Conservation (phyloP, 2,329 filamentous ascomycete genomes). For the Atkinsonella texensis region DNA sequence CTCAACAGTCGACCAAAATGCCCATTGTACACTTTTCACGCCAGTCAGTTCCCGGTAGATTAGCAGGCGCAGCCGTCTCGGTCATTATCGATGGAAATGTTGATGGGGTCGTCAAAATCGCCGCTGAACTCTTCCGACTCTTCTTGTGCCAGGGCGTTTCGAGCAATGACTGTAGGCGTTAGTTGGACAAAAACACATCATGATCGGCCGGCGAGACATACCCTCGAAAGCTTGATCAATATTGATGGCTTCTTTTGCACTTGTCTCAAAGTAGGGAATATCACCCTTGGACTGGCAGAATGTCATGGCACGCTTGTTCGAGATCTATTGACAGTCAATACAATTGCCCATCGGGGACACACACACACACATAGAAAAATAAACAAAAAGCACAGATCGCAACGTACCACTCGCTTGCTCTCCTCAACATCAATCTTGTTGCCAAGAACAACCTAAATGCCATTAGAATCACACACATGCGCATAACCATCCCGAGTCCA, state of each 20-base stretch:
- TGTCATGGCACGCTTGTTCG: constrained; percentile 88
- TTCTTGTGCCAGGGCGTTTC: constrained; percentile 90
- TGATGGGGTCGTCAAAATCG: constrained; percentile 95
- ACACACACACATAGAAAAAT: neutral
- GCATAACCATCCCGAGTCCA: neutral
- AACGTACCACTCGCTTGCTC: constrained; percentile 75
- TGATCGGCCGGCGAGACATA: constrained; percentile 19
- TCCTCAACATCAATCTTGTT: constrained; percentile 99
- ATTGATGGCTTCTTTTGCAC: constrained; percentile 96
- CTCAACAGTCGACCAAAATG: neutral
- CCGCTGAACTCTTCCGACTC: constrained; percentile 96
- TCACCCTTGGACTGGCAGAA: constrained; percentile 97
- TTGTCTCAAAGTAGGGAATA: constrained; percentile 98
- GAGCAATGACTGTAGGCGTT: constrained; percentile 64
- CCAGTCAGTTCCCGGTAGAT: neutral
- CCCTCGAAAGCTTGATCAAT: constrained; percentile 73
- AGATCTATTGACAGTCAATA: constrained; percentile 48
- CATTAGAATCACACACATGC: constrained; percentile 10
- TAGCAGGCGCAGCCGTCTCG: constrained; percentile 89
- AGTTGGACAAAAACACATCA: neutral
- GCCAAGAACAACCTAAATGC: constrained; percentile 69
- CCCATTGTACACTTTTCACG: neutral
- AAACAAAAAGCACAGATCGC: neutral
- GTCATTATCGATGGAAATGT: constrained; percentile 92
- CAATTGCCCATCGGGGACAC: too few relatives aligned